These are phyloP conservation scores for Penicillium sumatraense DNA, from an alignment of 2,329 filamentous ascomycete genomes.

Conservation along the genomic window DNA sequence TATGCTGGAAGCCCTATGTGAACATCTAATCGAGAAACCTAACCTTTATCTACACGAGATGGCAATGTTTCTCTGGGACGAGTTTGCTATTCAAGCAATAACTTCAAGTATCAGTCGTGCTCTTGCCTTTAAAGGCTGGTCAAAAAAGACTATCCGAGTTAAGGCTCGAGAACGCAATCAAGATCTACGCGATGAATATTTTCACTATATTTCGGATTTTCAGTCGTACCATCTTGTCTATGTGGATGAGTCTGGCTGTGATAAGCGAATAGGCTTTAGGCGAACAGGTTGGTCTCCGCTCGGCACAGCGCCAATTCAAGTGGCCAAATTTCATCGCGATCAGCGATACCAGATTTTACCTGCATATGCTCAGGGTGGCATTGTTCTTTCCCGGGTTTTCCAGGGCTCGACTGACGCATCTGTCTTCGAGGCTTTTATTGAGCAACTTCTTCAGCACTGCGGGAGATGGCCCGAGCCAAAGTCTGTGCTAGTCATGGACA, in stretches of 20 bases:
- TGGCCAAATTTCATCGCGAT: background rate
- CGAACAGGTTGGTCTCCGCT: background rate
- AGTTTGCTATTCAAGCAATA: conserved; percentile 9
- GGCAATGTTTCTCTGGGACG: conserved; percentile 13
- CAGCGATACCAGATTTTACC: background rate
- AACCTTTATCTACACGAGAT: conserved; percentile 16
- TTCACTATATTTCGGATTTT: background rate
- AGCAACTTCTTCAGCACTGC: background rate
- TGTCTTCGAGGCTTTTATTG: background rate
- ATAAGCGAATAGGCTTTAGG: background rate
- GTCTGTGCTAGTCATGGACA: background rate
- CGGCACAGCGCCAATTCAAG: background rate
- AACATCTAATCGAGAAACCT: conserved; percentile 9
- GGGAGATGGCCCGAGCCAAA: background rate
- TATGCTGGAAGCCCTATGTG: conserved; percentile 11
- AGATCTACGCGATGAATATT: background rate
- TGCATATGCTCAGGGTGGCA: background rate
- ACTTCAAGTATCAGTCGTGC: conserved; percentile 8
- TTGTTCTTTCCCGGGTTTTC: background rate
- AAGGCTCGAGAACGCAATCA: background rate
- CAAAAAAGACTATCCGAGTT: background rate
- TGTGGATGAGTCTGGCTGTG: background rate
- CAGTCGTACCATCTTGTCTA: background rate
- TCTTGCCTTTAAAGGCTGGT: background rate
- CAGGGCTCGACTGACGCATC: background rate